These are phyloP conservation scores for Pichia sp. DNA, from an alignment of 1,139 yeast genomes.

Conservation along the genomic window DNA sequence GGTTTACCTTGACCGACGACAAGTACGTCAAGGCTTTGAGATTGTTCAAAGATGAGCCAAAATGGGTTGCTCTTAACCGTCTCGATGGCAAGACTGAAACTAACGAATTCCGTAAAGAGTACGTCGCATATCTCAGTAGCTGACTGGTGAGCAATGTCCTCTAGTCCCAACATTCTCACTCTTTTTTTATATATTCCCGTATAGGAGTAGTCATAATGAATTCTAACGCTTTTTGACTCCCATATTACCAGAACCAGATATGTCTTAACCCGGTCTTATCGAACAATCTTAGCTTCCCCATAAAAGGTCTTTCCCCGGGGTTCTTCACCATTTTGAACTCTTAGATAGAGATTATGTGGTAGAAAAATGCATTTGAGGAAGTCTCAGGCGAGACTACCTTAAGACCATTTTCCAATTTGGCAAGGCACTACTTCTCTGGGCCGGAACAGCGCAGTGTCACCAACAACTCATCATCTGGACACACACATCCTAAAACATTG, in stretches of 20 bases:
- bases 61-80: slow-evolving; percentile 87
- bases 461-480: not conserved
- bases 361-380: too few species aligned
- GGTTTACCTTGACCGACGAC: slow-evolving; percentile 67
- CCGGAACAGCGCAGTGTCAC: not conserved
- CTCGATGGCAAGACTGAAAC: slow-evolving; percentile 35
- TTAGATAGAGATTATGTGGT: too few species aligned
- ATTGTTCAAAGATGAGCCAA: slow-evolving; percentile 90
- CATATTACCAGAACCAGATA: too few species aligned
- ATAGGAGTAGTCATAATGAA: too few species aligned
- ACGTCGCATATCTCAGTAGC: slow-evolving; percentile 14
- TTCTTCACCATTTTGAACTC: too few species aligned
- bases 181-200: not conserved
- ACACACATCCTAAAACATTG: not conserved
- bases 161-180: not conserved
- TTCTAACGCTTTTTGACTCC: too few species aligned
- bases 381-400: too few species aligned
- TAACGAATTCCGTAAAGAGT: slow-evolving; percentile 23
- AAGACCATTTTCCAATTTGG: too few species aligned
- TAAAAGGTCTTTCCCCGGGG: too few species aligned
- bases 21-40: slow-evolving; percentile 74
- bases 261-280: too few species aligned
- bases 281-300: too few species aligned
- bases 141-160: not conserved
- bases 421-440: too few species aligned